Base-by-base conservation (phyloP, 1,284 basidiomycete genomes). In the Vanrija pseudolonga region DNA sequence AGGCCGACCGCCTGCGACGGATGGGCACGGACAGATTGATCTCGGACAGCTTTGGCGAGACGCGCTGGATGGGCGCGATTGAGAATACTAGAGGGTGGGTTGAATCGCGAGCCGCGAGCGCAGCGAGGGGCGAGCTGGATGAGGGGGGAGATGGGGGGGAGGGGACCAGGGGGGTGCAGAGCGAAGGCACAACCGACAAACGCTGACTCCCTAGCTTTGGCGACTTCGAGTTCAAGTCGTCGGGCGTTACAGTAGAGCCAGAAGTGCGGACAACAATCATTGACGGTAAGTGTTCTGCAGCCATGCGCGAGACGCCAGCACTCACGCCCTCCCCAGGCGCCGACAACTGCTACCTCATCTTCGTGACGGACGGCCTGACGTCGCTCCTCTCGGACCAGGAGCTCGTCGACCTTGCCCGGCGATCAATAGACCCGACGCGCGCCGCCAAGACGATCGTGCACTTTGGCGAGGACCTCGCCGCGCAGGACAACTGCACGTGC, bases 11-110 rank as follows among this genome's bases (percentile, higher is more conserved):
- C 26, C 78, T 98, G 47, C 84, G 94, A 43, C 83, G 88, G 53
- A 88, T 93, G 83, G 94, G 93, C 9, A 72, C 77, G 17, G 87
- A 87, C 7, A 86, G 90, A 2, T 77, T 96, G 24, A 88, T 97
- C 45, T 90, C 90, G 5, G 95, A 98, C 72, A 93, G 90, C 4
- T 98, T 93, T 68, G 95, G 96, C 32, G 95, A 98, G 79, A 85
- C 87, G 41, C 80, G 92, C 41, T 98, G 93, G 92, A 97, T 97
- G 87, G 95, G 95, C 8, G 90, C 87, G 1, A 79, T 98, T 19
- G 90, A 88, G 43, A 98, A 98, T 66, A 98, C 96, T 9, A 80
- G 95, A 72, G 88, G 89, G 84, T 90, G 59, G 65, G 81, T 74
- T n/a, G n/a, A n/a, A n/a, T n/a, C n/a, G n/a, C n/a, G 32, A 12